Base-by-base conservation (phyloP, 2,329 filamentous ascomycete genomes). In the Colletotrichum somersetense region DNA sequence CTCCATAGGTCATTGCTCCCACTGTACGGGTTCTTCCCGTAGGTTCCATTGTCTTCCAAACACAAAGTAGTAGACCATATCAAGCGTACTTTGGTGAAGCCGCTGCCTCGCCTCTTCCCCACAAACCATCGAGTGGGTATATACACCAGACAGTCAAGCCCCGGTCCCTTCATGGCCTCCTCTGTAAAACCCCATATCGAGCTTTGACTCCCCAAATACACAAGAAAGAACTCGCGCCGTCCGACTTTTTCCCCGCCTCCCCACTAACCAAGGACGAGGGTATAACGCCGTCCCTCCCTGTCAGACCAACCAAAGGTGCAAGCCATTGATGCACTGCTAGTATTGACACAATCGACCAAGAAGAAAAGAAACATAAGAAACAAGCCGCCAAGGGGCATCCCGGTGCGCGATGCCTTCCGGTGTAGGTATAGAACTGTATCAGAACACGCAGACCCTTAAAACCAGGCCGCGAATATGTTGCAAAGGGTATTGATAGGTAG, bases 41-140 rank as follows among this genome's bases (percentile, higher is more conserved):
- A 5, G 30, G 58, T 40, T 69, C 68, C 67, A 38, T 42, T 46
- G 42, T 42, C 58, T 58, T 64, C 53, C 58, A 58, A 38, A 46
- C 59, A 50, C 66, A 68, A 33, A 40, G 42, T 30, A 46, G 44
- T 59, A 46, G 52, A 68, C 20, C 44, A 58, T 20, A 42, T 53
- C 59, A 48, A 33, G 57, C n/a, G 52, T 46, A 23, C 46, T 48
- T 48, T 48, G 44, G 38, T 38, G 48, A 40, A 40, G 18, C 46
- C 46, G n/a, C n/a, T 52, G 35, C 56, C 56, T 30, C 64, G 42
- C 56, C 40, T 63, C 62, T 40, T 50, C 46, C 48, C 52, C 58
- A 50, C 62, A 20, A 46, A 61, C 68, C 71, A 62, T 62, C 46
- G 61, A 67, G 64, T 72, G 63, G 67, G 63, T 73, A 72, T 71